Conservation (phyloP, 2,329 filamentous ascomycete species). For the Colletotrichum sp. region DNA sequence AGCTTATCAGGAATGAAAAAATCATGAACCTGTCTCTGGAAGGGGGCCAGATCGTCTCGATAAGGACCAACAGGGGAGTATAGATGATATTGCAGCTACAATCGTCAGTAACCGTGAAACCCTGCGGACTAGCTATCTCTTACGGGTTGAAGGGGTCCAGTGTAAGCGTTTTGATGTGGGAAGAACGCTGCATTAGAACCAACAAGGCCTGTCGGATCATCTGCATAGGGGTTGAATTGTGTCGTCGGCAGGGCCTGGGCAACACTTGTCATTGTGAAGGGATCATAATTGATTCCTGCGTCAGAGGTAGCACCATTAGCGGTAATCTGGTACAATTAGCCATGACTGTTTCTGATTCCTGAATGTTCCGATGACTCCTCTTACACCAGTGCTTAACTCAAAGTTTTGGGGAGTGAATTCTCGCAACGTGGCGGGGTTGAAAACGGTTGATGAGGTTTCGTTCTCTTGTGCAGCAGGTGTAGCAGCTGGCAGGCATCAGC, state of each 20-base stretch:
- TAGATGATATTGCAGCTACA: conserved; percentile 85
- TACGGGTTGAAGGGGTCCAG: conserved; percentile 65
- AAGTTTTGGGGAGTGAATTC: conserved; percentile 66
- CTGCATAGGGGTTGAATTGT: conserved; percentile 78
- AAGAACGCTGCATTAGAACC: conserved; percentile 70
- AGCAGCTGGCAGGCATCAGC: conserved; percentile 2
- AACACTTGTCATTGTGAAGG: conserved; percentile 66
- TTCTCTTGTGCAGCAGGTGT: conserved; percentile 35
- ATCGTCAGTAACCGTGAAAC: conserved; percentile 22
- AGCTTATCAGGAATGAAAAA: conserved; percentile 90
- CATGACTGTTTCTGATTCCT: not conserved
- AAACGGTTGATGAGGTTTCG: conserved; percentile 44
- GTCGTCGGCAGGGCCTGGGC: conserved; percentile 55
- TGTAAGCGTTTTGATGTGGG: conserved; percentile 58
- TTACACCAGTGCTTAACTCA: conserved; percentile 55
- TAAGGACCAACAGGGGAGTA: conserved; percentile 89
- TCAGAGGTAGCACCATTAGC: conserved; percentile 57
- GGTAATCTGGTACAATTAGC: conserved; percentile 32
- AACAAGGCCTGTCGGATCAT: conserved; percentile 68
- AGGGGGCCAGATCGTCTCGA: conserved; percentile 79
- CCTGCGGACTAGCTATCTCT: conserved; percentile 25
- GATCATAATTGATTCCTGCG: conserved; percentile 60
- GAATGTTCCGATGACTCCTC: conserved; percentile 22
- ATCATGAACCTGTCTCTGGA: conserved; percentile 87
- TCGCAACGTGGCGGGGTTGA: conserved; percentile 62